Conservation (phyloP, 257 asterid genomes). For the Schizonepeta tenuifolia region DNA sequence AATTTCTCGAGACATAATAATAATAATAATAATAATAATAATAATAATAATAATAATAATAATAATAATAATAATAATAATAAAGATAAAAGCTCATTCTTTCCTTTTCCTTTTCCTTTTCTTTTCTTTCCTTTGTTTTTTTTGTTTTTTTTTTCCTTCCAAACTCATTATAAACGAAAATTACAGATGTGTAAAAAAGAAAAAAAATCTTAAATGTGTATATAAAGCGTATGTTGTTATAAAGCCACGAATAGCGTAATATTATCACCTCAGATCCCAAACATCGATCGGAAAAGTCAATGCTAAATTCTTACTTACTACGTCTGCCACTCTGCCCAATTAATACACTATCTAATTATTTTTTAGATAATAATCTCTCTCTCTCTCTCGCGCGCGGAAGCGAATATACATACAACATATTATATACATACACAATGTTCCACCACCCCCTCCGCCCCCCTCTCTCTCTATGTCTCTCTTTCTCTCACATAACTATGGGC, state of each 20-base stretch:
- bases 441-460: neutral
- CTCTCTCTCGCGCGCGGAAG: constrained; percentile 28
- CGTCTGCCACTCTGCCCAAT: constrained; percentile 40
- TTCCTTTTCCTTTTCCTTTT: too few relatives aligned
- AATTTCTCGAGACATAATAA: too few relatives aligned
- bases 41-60: too few relatives aligned
- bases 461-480: constrained; percentile 22
- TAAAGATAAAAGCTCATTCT: too few relatives aligned
- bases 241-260: neutral
- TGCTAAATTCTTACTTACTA: constrained; percentile 39
- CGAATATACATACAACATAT: constrained; percentile 10
- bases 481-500: constrained; percentile 26
- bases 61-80: too few relatives aligned
- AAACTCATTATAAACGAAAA: too few relatives aligned
- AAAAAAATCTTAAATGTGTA: neutral
- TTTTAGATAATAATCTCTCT: constrained; percentile 6
- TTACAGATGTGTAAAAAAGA: neutral
- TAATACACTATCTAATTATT: constrained; percentile 28
- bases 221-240: neutral
- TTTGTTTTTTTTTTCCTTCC: too few relatives aligned
- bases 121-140: too few relatives aligned
- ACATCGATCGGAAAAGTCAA: constrained; percentile 34
- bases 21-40: too few relatives aligned
- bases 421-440: constrained; percentile 11
- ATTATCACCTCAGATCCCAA: constrained; percentile 30